Base-by-base conservation (phyloP, 352 stramenopile species). In the Poterioochromonas sp. region DNA sequence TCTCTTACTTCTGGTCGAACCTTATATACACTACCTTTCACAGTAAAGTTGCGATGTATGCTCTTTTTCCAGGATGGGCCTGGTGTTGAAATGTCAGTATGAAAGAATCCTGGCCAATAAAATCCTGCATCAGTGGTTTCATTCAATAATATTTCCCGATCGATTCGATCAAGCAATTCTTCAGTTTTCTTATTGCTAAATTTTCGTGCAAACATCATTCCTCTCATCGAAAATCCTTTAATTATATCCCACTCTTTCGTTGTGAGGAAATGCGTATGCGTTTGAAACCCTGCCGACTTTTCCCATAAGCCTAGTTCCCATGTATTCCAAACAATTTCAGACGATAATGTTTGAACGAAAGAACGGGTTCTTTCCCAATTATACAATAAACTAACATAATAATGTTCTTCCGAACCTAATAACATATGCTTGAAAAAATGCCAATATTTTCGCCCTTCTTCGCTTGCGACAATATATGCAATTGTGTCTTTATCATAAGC, bases 381-480 rank as follows among this genome's bases (percentile, higher is more conserved):
- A 26, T 54, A 51, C 15, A 74, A 39, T 39, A 74, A n/a, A 51
- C 2, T 37, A 35, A 54, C n/a, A 18, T 54, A 74, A 39, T 74
- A 74, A n/a, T 74, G 65, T n/a, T 74, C 65, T n/a, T 74, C 65
- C 1, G 65, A 74, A 37, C 39, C 65, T 18, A 74, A 18, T 26
- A 74, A 37, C 65, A 74, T 53, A n/a, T 74, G 41, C 40, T 74
- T 74, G 65, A 74, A 74, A 37, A 58, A 74, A 37, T 74, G 65
- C 3, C 18, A 74, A n/a, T 74, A 74, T n/a, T 74, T 74, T 0
- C 18, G 5, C 2, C 65, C 65, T 39, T 74, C 65, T 26, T 54
- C 41, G 65, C 65, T 74, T 1, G 5, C 11, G 34, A 54, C 40
- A 37, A 74, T 74, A n/a, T 74, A 74, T 8, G 11, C 35, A 2